Evolutionary conservation across 1,284 basidiomycete species (phyloP).

Genomic region (Boletus smithii): DNA sequence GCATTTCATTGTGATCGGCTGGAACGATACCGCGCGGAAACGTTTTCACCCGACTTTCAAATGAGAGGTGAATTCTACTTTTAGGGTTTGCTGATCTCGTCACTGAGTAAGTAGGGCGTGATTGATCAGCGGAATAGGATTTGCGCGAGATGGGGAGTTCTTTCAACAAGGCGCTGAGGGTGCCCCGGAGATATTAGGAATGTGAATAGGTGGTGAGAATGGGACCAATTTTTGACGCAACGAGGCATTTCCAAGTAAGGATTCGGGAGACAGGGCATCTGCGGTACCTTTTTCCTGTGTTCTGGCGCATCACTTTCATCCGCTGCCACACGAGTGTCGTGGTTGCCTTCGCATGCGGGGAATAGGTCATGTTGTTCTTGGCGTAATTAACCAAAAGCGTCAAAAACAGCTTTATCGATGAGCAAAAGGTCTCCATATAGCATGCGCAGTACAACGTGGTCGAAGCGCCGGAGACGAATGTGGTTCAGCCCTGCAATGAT

Average conservation of each 20-base stretch:
- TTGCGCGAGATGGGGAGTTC: neutral
- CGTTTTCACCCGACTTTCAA: conserved; percentile 10
- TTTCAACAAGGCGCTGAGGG: conserved; percentile 2
- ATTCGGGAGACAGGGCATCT: neutral
- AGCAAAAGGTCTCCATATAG: conserved; percentile 6
- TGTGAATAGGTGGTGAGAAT: neutral
- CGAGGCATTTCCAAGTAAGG: conserved; percentile 11
- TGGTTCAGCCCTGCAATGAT: conserved; percentile 3
- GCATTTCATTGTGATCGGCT: conserved; percentile 1
- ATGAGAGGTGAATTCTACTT: conserved; percentile 8
- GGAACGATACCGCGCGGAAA: conserved; percentile 1
- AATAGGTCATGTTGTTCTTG: neutral
- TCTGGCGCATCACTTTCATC: conserved; percentile 5
- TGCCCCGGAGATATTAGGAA: neutral
- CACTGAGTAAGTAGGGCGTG: conserved; percentile 1
- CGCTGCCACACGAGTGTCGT: neutral
- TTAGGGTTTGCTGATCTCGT: conserved; percentile 6
- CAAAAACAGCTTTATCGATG: conserved; percentile 23
- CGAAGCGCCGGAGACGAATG: conserved; percentile 9
- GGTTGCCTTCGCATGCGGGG: conserved; percentile 2
- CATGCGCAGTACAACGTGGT: conserved; percentile 5
- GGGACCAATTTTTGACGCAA: conserved; percentile 13
- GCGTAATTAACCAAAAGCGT: conserved; percentile 12
- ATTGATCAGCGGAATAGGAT: conserved; percentile 13
- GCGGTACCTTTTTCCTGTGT: conserved; percentile 11